Evolutionary conservation across 2,329 filamentous ascomycete species (phyloP), one percentile per base, ranked within the genome.

Genomic region (Neopestalotiopsis rosae): DNA sequence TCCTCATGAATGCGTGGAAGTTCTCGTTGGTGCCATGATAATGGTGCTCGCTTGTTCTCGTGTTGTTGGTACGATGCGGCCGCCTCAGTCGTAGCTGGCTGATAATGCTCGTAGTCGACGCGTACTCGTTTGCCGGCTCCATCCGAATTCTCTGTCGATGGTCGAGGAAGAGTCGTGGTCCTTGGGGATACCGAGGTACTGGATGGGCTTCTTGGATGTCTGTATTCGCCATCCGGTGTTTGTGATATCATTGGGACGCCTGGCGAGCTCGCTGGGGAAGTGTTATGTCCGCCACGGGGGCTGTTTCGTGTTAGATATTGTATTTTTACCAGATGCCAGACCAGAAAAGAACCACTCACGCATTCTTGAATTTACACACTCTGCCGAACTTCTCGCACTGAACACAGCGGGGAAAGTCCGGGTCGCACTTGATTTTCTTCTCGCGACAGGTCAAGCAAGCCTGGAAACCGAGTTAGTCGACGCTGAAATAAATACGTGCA

Each of bases 401-500:
- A 67, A 95, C 89, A 75, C 95, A 98, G 74, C 94, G 94, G 52
- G 93, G 93, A 72, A 90, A 92, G 74, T 95, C 94, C 1, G 94
- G 95, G 72, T 97, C 94, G 77, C 95, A 98, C 80, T 97, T 97
- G 83, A 98, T 97, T 86, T 97, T 98, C 89, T 97, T 98, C 82
- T 97, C 94, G 65, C 95, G 89, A 79, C 95, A 98, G 13, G 94
- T 96, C 69, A 97, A 87, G 77, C 95, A 98, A 58, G 77, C 65
- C 65, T 66, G 52, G 74, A 28, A 17, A 28, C 61, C 42, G 7
- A 49, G 40, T 65, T 52, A 65, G 62, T 65, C 42, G 9, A 63
- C n/a, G 32, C 24, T 34, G 10, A 10, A 10, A 13, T 28, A 14
- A 59, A 34, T 5, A 63, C 7, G 7, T 20, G 34, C n/a, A 40